Evolutionary conservation across 148 eudicot genomes (phyloP).

Genomic region (Persicaria tinctoria): DNA sequence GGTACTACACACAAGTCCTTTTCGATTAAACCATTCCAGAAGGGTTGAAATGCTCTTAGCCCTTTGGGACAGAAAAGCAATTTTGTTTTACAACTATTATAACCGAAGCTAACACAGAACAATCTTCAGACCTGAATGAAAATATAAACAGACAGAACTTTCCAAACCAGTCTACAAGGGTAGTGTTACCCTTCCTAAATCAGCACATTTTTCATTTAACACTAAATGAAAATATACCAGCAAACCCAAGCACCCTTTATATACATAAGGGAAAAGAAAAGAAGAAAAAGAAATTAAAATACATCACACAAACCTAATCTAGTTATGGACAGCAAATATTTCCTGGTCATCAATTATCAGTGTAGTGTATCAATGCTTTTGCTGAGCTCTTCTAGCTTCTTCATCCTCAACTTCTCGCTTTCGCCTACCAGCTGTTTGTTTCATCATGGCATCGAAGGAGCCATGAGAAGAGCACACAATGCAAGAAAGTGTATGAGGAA

Average conservation of each 20-base stretch:
- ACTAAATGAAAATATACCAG: neutral
- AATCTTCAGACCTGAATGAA: neutral
- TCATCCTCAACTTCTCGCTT: constrained; percentile 51
- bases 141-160: neutral
- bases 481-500: neutral
- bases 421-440: constrained; percentile 46
- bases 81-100: neutral
- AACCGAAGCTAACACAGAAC: neutral
- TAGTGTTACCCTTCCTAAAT: constrained; percentile 13
- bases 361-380: constrained; percentile 43
- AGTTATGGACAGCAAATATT: constrained; percentile 13
- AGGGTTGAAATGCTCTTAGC: too few species aligned
- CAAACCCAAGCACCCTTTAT: constrained; percentile 14
- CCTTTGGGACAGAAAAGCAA: neutral
- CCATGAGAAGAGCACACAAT: neutral
- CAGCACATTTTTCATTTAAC: constrained; percentile 13
- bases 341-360: constrained; percentile 11
- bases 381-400: constrained; percentile 66
- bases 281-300: constrained; percentile 1
- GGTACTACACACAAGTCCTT: too few species aligned
- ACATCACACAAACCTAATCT: constrained; percentile 14
- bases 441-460: neutral
- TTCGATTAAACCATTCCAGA: too few species aligned
- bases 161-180: constrained; percentile 11
- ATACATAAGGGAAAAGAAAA: neutral